Evolutionary conservation across 2,329 filamentous ascomycete species (phyloP), one percentile per base, ranked within the genome.

Genomic region (Zopfia rhizophila): DNA sequence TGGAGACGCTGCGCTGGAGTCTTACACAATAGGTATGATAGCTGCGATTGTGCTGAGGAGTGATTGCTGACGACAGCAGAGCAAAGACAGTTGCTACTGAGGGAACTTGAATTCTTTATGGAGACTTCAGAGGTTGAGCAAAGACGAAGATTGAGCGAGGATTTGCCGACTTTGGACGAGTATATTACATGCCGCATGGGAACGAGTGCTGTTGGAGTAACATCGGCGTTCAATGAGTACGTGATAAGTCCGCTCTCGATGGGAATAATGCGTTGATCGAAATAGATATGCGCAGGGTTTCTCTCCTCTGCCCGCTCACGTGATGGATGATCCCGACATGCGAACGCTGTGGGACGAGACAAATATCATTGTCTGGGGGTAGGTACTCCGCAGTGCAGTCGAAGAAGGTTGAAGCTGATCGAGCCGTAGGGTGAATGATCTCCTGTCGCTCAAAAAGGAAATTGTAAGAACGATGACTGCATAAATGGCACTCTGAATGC

Each of bases 131-230:
- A 41, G 24, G 16, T 33, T n/a, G 38, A 41, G 25, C 38, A 41
- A 19, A 7, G 28, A 19, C 5, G 17, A 11, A 25, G 38, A 8
- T 18, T 41, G 13, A 31, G 28, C 28, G 38, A 41, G 14, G 28
- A 33, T 19, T 21, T 41, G 5, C 38, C 38, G 18, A 32, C 38
- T 12, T 8, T 41, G 14, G 38, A 41, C 14, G 27, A 41, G 17
- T 41, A 41, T 18, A 41, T 41, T 32, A 41, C 27, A 7, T 41
- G 38, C 28, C 38, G 38, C 25, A 41, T 41, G 38, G 38, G 38
- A 24, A 41, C 38, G n/a, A 41, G 38, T 14, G 38, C 38, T 5
- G 38, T 41, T 31, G 38, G 38, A 13, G 38, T 41, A 10, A 41
- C 38, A 10, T 41, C 38, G 10, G 38, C 38, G 6, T 41, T 32